Evolutionary conservation across 2,329 filamentous ascomycete genomes (phyloP), one percentile per base, ranked within the genome.

Genomic region (Lachnellula cervina): DNA sequence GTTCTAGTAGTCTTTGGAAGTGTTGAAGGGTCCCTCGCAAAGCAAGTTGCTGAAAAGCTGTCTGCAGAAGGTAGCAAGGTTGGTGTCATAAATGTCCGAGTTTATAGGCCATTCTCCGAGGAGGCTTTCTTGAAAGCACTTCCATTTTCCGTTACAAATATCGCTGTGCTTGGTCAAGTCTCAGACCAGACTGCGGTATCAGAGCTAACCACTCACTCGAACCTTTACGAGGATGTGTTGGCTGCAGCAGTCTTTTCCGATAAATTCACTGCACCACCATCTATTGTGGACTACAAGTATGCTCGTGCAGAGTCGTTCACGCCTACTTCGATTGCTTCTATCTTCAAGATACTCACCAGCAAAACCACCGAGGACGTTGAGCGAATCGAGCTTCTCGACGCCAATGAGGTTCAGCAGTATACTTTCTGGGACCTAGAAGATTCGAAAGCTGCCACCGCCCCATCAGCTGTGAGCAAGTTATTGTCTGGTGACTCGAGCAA

Each of bases 101-200:
- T 99, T 54, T 99, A 97, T 78, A 85, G 93, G 44, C 94, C 94
- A 16, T 97, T 99, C 68, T 84, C 94, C 34, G 94, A 99, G 75
- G 91, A 97, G 70, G 89, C 90, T 51, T 97, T 99, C 79, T 77
- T 97, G 60, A 84, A 87, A 63, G 82, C 83, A 11, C 81, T 99
- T 28, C 91, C 94, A 35, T 78, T 83, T 63, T 88, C 88, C 37
- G 82, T 86, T 47, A 84, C 83, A 73, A 88, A 81, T 59, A 80
- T 99, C 62, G 87, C 87, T 38, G 90, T 97, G 19, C 82, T 99
- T 5, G 94, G 94, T 52, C 94, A 99, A 72, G 93, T 99, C 62
- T 74, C 80, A 59, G 85, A 89, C 63, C 81, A 89, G 60, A 76
- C 82, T 57, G 84, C 86, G 56, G 88, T 94, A 6, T 77, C 83